A percentile compares a stretch with the other conserved stretches of the same genome.
Evolutionary conservation across 371 early-diverging fungal genomes (phyloP).

Genomic region (Batrachochytrium dendrobatidis): DNA sequence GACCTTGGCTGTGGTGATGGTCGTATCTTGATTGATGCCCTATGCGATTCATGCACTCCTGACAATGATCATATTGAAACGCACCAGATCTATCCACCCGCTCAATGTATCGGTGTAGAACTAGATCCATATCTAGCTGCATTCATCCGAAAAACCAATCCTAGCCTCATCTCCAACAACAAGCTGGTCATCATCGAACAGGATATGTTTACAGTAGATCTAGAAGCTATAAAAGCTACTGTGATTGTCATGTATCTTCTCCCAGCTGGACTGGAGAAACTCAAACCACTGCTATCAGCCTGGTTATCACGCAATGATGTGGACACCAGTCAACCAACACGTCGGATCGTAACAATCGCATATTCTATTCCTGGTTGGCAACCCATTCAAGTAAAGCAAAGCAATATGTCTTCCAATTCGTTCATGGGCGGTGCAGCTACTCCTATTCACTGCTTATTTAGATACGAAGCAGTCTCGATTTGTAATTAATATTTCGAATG

Average conservation of each 20-base stretch:
- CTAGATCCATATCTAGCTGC: slow-evolving; percentile 23
- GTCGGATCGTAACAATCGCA: slow-evolving; percentile 24
- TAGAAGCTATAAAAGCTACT: slow-evolving; percentile 13
- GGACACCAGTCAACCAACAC: background rate
- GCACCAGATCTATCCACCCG: background rate
- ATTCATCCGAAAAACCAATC: slow-evolving; percentile 8
- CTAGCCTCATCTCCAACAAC: background rate
- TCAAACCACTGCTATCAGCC: slow-evolving; percentile 10
- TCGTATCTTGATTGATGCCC: slow-evolving; percentile 18
- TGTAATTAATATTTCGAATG: no score
- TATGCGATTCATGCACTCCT: no score
- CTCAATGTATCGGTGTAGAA: slow-evolving; percentile 22
- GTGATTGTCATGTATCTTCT: slow-evolving; percentile 30
- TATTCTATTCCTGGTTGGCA: slow-evolving; percentile 25
- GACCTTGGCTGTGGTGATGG: slow-evolving; percentile 34
- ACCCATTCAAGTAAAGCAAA: background rate
- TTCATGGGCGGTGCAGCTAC: background rate
- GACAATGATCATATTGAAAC: no score
- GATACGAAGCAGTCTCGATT: background rate
- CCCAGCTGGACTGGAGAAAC: slow-evolving; percentile 20
- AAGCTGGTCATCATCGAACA: slow-evolving; percentile 11
- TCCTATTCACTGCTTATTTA: background rate
- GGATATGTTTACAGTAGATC: slow-evolving; percentile 27
- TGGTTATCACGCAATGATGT: slow-evolving; percentile 14
- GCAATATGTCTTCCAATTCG: background rate